Percentiles rank a stretch among this genome's conserved stretches.
Evolutionary conservation across 2,329 filamentous ascomycete genomes (phyloP).

Genomic region (Sarocladiaceae sp.): DNA sequence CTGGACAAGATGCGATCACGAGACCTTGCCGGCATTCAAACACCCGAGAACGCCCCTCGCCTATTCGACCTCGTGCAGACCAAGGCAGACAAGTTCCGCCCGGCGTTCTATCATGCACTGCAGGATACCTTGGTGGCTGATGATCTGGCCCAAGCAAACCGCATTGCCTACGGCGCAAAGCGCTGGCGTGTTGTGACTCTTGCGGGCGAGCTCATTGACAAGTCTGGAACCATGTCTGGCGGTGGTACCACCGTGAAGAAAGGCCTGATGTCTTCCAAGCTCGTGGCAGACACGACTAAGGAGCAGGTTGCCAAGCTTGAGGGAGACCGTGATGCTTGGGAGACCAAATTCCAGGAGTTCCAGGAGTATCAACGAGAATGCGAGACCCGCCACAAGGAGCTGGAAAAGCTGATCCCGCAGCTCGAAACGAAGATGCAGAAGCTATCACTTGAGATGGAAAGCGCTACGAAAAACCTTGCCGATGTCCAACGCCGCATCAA

Average conservation of each 20-base stretch:
- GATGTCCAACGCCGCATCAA: slow-evolving; percentile 81
- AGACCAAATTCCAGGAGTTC: slow-evolving; percentile 76
- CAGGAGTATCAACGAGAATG: slow-evolving; percentile 78
- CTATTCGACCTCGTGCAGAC: slow-evolving; percentile 89
- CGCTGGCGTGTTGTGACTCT: slow-evolving; percentile 96
- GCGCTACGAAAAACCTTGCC: slow-evolving; percentile 72
- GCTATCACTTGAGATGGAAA: slow-evolving; percentile 80
- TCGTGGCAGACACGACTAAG: slow-evolving; percentile 77
- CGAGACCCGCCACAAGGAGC: slow-evolving; percentile 63
- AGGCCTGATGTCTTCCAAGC: slow-evolving; percentile 94
- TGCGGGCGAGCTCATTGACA: slow-evolving; percentile 92
- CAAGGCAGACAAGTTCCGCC: slow-evolving; percentile 78
- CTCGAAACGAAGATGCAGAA: slow-evolving; percentile 91
- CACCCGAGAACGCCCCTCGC: slow-evolving; percentile 85
- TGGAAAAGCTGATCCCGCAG: slow-evolving; percentile 73
- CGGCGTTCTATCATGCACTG: slow-evolving; percentile 92
- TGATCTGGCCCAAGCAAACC: slow-evolving; percentile 91
- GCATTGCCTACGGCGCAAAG: slow-evolving; percentile 89
- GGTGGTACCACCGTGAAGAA: slow-evolving; percentile 86
- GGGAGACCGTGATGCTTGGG: slow-evolving; percentile 74
- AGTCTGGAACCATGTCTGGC: slow-evolving; percentile 97
- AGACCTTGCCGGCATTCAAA: slow-evolving; percentile 73
- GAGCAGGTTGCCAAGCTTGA: slow-evolving; percentile 88
- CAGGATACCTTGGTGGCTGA: slow-evolving; percentile 92
- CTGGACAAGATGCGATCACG: slow-evolving; percentile 77